These are phyloP conservation scores for Acacia acuminata DNA, from an alignment of 306 rosid species.

Conservation along the genomic window DNA sequence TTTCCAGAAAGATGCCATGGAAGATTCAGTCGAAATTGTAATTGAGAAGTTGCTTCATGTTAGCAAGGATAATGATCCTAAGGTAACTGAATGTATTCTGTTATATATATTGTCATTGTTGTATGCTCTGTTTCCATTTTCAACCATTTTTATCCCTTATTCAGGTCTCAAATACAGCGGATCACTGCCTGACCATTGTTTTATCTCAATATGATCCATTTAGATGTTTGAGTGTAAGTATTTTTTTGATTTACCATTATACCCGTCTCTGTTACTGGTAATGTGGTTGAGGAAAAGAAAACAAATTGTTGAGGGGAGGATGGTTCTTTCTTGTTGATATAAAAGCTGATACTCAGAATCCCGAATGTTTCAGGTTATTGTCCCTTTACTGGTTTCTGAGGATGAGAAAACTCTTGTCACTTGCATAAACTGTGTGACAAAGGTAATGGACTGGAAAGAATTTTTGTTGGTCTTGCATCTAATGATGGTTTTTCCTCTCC, in stretches of 20 bases:
- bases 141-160: slow-evolving; percentile 31
- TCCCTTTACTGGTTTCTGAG: slow-evolving; percentile 85
- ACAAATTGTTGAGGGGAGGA: neutral
- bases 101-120: slow-evolving; percentile 15
- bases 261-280: slow-evolving; percentile 12
- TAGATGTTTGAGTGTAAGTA: slow-evolving; percentile 90
- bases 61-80: slow-evolving; percentile 67
- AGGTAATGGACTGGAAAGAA: slow-evolving; percentile 56
- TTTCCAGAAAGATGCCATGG: slow-evolving; percentile 82
- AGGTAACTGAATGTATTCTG: slow-evolving; percentile 49
- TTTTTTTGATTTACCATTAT: slow-evolving; percentile 12
- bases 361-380: slow-evolving; percentile 74
- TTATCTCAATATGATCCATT: slow-evolving; percentile 89
- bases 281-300: slow-evolving; percentile 7
- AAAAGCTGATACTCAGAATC: slow-evolving; percentile 28
- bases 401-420: slow-evolving; percentile 97
- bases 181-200: slow-evolving; percentile 86
- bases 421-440: slow-evolving; percentile 88
- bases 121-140: slow-evolving; percentile 21
- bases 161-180: slow-evolving; percentile 94
- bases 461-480: neutral
- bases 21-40: slow-evolving; percentile 91
- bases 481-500: neutral
- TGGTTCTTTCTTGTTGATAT: neutral
- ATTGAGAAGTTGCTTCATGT: slow-evolving; percentile 98